Evolutionary conservation across 1,284 basidiomycete species (phyloP), one percentile per base, ranked within the genome.

Genomic region (Ceratobasidium sp.): DNA sequence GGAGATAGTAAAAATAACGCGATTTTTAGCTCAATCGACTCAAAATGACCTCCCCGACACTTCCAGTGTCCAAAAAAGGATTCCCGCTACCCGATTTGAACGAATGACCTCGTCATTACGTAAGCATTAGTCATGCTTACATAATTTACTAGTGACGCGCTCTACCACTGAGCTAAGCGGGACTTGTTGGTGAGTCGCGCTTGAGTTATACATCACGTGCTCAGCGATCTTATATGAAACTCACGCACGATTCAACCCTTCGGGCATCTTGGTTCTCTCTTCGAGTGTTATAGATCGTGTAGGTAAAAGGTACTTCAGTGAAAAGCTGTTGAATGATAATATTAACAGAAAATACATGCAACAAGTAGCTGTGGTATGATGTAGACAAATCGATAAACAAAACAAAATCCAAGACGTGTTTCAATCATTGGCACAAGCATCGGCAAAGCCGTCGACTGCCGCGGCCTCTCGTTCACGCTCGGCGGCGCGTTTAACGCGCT

Each of bases 151-250:
- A 80, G 79, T 80, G 80, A 79, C 76, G 79, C 79, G 79, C 79
- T 80, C 79, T 80, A 80, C 80, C 79, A 79, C 79, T 79, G 80
- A 80, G 80, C 80, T 80, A 80, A 79, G 65, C 50, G 66, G 76
- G 75, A 71, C 36, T 33, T 67, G 45, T 54, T 14, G n/a, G n/a
- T n/a, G n/a, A n/a, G n/a, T n/a, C n/a, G n/a, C n/a, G n/a, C n/a
- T n/a, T n/a, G n/a, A n/a, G n/a, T n/a, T n/a, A n/a, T n/a, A n/a
- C n/a, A n/a, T n/a, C n/a, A n/a, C n/a, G n/a, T n/a, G n/a, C n/a
- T n/a, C n/a, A n/a, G n/a, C n/a, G n/a, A n/a, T n/a, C n/a, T n/a
- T n/a, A n/a, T n/a, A n/a, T n/a, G n/a, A n/a, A n/a, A n/a, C n/a
- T n/a, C n/a, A n/a, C n/a, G n/a, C n/a, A n/a, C n/a, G n/a, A n/a